Percentiles rank a stretch among this genome's conserved stretches.
These are phyloP conservation scores for Dendrocalamus sinicus DNA, from an alignment of 176 grass and related monocot species.

Conservation along the genomic window DNA sequence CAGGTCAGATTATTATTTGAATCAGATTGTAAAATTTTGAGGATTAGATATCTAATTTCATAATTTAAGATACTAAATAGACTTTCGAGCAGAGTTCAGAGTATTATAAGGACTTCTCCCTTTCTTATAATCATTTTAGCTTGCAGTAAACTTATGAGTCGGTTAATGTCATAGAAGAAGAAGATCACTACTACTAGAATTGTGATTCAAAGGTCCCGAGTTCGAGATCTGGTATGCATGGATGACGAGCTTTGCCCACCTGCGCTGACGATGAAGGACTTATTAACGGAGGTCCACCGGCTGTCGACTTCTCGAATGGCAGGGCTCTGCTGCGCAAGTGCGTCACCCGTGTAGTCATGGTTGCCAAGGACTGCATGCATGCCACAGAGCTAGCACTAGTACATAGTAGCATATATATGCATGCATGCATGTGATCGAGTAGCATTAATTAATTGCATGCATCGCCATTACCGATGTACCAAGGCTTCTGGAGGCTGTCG, in stretches of 20 bases:
- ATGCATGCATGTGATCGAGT: not conserved
- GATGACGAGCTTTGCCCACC: conserved; percentile 2
- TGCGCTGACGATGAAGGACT: conserved; percentile 55
- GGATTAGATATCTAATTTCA: no score
- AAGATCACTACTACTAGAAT: no score
- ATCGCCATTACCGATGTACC: conserved; percentile 71
- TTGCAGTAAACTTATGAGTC: not conserved
- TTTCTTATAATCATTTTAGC: not conserved
- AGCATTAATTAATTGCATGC: not conserved
- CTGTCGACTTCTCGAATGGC: conserved; percentile 45
- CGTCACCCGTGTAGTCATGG: conserved; percentile 54
- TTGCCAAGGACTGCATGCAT: conserved; percentile 47
- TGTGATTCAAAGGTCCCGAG: not conserved
- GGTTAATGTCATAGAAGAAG: not conserved
- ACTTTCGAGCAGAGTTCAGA: no score
- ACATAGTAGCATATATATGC: not conserved
- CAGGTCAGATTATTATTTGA: fast-evolving
- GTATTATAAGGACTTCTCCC: no score
- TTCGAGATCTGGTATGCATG: not conserved
- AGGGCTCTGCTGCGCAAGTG: conserved; percentile 44
- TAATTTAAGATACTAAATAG: no score
- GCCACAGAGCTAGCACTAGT: not conserved
- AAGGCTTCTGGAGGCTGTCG: conserved; percentile 75
- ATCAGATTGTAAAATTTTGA: no score
- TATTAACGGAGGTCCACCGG: conserved; percentile 44